Conservation (phyloP, 2,329 filamentous ascomycete species). For the Phialocephala sp. region DNA sequence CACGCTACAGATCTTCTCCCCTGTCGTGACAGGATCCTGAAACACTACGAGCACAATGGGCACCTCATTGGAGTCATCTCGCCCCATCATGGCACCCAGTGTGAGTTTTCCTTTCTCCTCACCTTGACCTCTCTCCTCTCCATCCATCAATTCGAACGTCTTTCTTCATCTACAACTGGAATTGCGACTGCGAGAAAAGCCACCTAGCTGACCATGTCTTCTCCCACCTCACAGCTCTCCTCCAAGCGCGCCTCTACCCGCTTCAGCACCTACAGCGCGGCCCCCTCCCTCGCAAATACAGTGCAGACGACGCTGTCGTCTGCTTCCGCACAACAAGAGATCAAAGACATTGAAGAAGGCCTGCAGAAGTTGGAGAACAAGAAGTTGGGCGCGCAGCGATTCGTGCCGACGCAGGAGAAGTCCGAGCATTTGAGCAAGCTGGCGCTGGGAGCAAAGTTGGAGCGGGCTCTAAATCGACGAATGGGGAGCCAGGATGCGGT, state of each 20-base stretch:
- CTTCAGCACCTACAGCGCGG: slow-evolving; percentile 57
- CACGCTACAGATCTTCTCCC: slow-evolving; percentile 9
- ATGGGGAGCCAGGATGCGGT: slow-evolving; percentile 76
- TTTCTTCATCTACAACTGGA: not conserved
- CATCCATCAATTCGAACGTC: slow-evolving; percentile 7
- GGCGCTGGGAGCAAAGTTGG: slow-evolving; percentile 75
- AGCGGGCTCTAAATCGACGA: slow-evolving; percentile 69
- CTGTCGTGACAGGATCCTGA: slow-evolving; percentile 20
- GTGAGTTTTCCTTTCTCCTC: slow-evolving; percentile 47
- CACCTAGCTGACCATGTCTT: slow-evolving; percentile 30
- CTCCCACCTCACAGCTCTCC: slow-evolving; percentile 40
- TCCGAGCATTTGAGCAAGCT: slow-evolving; percentile 72
- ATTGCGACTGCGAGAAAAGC: not conserved
- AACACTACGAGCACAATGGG: slow-evolving; percentile 42
- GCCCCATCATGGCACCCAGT: slow-evolving; percentile 60
- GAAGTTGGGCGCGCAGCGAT: slow-evolving; percentile 69
- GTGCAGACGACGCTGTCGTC: slow-evolving; percentile 39
- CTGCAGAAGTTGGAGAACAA: slow-evolving; percentile 74
- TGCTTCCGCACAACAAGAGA: slow-evolving; percentile 46
- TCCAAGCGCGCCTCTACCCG: slow-evolving; percentile 57
- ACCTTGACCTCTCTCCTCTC: slow-evolving; percentile 12
- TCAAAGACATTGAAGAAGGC: slow-evolving; percentile 68
- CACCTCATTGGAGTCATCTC: slow-evolving; percentile 56
- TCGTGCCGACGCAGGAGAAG: slow-evolving; percentile 68
- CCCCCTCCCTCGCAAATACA: slow-evolving; percentile 51